These are phyloP conservation scores for Entamoeba invadens DNA, from an alignment of 208 protist genomes.

Conservation along the genomic window DNA sequence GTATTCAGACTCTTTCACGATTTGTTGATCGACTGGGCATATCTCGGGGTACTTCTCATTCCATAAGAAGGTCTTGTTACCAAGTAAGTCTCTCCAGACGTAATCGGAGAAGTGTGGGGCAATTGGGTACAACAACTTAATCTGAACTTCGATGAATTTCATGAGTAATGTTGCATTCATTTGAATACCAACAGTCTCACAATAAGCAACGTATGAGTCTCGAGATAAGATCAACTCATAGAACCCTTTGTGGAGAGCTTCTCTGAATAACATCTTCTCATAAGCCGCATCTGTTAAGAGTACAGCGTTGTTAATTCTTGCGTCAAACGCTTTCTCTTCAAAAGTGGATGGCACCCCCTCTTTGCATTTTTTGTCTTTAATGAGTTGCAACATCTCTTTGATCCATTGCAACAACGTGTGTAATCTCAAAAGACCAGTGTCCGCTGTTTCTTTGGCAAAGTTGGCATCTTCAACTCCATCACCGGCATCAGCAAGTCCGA, in stretches of 20 bases:
- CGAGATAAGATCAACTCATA: slow-evolving; percentile 68
- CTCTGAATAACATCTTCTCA: slow-evolving; percentile 69
- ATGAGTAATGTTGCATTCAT: slow-evolving; percentile 52
- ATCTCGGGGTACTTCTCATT: neutral
- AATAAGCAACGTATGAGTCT: slow-evolving; percentile 68
- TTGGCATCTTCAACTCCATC: slow-evolving; percentile 88
- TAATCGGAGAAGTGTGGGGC: slow-evolving; percentile 80
- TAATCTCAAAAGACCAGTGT: slow-evolving; percentile 78
- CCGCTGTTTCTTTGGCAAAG: slow-evolving; percentile 73
- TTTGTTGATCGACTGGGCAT: neutral
- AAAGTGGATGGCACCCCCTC: neutral
- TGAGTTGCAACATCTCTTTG: slow-evolving; percentile 47
- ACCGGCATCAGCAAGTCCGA: slow-evolving; percentile 82
- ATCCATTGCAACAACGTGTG: slow-evolving; percentile 74
- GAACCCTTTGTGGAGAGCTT: slow-evolving; percentile 74
- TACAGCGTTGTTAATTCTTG: neutral
- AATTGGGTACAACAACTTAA: slow-evolving; percentile 78
- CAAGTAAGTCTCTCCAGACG: slow-evolving; percentile 67
- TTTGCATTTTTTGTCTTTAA: neutral
- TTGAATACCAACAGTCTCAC: slow-evolving; percentile 30
- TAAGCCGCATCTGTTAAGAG: slow-evolving; percentile 4
- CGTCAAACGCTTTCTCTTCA: neutral
- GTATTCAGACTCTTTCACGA: neutral
- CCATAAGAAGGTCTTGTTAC: slow-evolving; percentile 35
- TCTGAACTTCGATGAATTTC: slow-evolving; percentile 66